phyloP scores from a whole-genome alignment of 1,139 yeast genomes.

The Taphrina confusa region DNA sequence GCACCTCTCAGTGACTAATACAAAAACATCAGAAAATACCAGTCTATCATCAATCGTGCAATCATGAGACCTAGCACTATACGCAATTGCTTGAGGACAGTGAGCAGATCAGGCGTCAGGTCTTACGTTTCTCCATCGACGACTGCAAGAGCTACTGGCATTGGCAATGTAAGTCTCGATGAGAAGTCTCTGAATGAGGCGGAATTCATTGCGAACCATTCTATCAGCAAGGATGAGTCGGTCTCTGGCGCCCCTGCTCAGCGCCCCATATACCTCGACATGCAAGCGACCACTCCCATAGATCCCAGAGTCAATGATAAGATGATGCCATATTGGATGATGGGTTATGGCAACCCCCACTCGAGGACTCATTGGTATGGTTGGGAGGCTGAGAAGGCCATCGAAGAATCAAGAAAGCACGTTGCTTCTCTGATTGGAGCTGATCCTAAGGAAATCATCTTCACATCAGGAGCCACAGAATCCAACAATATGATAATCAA shows the following conservation, averaged over 20 bases:
- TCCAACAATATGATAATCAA: slow-evolving; percentile 91
- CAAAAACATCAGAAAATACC: too few relatives aligned
- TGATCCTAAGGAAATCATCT: slow-evolving; percentile 93
- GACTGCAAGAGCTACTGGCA: slow-evolving; percentile 19
- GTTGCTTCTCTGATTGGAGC: slow-evolving; percentile 85
- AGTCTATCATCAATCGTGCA: too few relatives aligned
- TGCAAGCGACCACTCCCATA: slow-evolving; percentile 97
- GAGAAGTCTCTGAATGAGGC: slow-evolving; percentile 24
- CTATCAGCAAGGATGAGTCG: slow-evolving; percentile 12
- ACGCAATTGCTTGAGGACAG: slow-evolving; percentile 9
- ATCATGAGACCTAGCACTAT: slow-evolving; percentile 9
- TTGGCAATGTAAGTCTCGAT: slow-evolving; percentile 17
- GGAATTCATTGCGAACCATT: slow-evolving; percentile 29
- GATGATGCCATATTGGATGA: slow-evolving; percentile 90
- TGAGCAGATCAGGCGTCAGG: not conserved
- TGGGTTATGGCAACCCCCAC: slow-evolving; percentile 95
- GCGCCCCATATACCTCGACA: slow-evolving; percentile 88
- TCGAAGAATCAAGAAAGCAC: slow-evolving; percentile 79
- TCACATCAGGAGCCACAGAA: slow-evolving; percentile 98
- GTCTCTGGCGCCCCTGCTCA: slow-evolving; percentile 44
- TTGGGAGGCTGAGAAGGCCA: slow-evolving; percentile 95
- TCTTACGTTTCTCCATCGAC: slow-evolving; percentile 19
- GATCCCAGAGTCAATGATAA: slow-evolving; percentile 95
- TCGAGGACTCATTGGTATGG: slow-evolving; percentile 98
- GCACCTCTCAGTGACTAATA: slow-evolving; percentile 7